These are phyloP conservation scores for Aspergillus kassunensis DNA, from an alignment of 495 filamentous ascomycete genomes.

Conservation along the genomic window DNA sequence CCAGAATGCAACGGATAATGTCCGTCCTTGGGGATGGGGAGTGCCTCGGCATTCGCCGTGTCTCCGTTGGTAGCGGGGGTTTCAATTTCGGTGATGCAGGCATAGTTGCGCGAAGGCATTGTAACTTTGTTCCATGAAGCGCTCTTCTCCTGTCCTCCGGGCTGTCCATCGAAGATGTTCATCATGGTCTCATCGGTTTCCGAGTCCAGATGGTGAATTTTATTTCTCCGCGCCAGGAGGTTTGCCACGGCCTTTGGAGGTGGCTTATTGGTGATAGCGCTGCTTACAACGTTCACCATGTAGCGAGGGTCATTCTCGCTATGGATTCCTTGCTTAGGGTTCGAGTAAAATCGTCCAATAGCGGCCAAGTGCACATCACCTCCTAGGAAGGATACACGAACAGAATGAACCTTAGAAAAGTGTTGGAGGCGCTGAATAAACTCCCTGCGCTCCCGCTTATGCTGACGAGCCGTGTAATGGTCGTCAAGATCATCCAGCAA, in stretches of 20 bases:
- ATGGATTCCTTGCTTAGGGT: conserved; percentile 57
- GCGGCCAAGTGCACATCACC: conserved; percentile 77
- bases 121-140: conserved; percentile 71
- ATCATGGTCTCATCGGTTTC: conserved; percentile 87
- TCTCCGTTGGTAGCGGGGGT: conserved; percentile 27
- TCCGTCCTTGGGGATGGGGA: conserved; percentile 50
- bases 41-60: conserved; percentile 14
- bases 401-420: conserved; percentile 63
- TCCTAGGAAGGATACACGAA: conserved; percentile 80
- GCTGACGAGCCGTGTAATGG: conserved; percentile 87
- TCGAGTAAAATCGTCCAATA: conserved; percentile 70
- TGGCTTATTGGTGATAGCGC: conserved; percentile 90
- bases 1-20: conserved; percentile 61
- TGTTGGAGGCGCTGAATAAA: conserved; percentile 72
- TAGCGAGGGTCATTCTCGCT: conserved; percentile 63
- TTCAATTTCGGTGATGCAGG: conserved; percentile 67
- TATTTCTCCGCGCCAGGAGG: conserved; percentile 78
- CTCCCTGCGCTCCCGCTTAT: conserved; percentile 79
- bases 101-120: conserved; percentile 89
- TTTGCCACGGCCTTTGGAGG: conserved; percentile 87
- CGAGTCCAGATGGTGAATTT: conserved; percentile 83
- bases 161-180: conserved; percentile 79
- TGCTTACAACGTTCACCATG: conserved; percentile 71
- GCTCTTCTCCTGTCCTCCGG: conserved; percentile 64
- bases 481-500: conserved; percentile 91